Conservation (phyloP, 345 rosid genomes). For the Eucalyptus cladocalyx region DNA sequence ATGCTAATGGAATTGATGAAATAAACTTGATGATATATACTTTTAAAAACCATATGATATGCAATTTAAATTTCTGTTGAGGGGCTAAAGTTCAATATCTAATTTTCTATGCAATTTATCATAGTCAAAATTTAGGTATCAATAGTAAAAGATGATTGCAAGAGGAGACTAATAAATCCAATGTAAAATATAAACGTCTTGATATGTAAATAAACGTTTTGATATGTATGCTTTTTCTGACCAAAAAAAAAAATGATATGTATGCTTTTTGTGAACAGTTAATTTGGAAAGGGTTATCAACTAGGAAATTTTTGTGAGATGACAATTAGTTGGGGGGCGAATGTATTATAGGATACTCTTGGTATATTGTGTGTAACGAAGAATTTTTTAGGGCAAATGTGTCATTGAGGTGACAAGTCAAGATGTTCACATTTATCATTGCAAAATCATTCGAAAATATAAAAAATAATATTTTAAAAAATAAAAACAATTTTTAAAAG, state of each 20-base stretch:
- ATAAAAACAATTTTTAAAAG: neutral
- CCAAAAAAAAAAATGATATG: neutral
- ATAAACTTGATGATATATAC: neutral
- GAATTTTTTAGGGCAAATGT: neutral
- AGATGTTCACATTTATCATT: neutral
- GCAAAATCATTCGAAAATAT: neutral
- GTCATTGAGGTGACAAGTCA: neutral
- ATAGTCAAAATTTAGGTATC: neutral
- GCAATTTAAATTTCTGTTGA: neutral
- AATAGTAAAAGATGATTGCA: neutral
- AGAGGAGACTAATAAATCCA: neutral
- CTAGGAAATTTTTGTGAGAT: neutral
- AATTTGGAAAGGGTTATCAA: neutral
- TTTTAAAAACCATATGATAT: too few species aligned
- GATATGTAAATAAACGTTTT: too few species aligned
- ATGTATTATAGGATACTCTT: neutral
- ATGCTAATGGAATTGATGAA: neutral
- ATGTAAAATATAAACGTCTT: neutral
- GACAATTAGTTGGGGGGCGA: neutral
- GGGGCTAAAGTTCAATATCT: neutral
- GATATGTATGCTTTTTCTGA: too few species aligned
- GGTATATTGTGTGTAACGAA: neutral
- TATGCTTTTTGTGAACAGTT: neutral
- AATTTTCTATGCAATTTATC: neutral
- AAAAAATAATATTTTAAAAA: neutral